Percentiles rank a stretch among this genome's conserved stretches.
phyloP scores from a whole-genome alignment of 768 basidiomycete genomes.

The Ephemerocybe angulata region DNA sequence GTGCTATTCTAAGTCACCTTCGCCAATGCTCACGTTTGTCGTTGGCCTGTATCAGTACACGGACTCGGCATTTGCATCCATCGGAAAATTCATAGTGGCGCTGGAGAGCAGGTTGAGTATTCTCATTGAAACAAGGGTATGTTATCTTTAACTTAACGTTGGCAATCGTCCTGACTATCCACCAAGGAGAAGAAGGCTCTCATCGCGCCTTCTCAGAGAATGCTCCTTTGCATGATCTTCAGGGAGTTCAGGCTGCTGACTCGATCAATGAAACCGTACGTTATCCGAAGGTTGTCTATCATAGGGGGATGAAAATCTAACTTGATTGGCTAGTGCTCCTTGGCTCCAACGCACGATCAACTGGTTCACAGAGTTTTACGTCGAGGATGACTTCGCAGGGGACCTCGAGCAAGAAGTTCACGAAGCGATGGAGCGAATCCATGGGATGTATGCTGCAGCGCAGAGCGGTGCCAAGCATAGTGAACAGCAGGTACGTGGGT shows the following conservation, averaged over 20 bases:
- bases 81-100: conserved; percentile 44
- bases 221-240: conserved; percentile 59
- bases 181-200: conserved; percentile 49
- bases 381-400: conserved; percentile 34
- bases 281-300: conserved; percentile 2
- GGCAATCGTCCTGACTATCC: neutral
- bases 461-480: conserved; percentile 41
- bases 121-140: conserved; percentile 56
- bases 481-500: conserved; percentile 36
- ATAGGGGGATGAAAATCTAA: neutral
- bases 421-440: conserved; percentile 39
- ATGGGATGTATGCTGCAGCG: conserved; percentile 49
- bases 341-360: conserved; percentile 43
- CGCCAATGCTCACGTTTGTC: neutral
- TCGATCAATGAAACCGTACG: conserved; percentile 61
- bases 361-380: conserved; percentile 41
- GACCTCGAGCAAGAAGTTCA: conserved; percentile 42
- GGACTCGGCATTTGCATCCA: conserved; percentile 29
- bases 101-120: conserved; percentile 56
- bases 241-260: conserved; percentile 61
- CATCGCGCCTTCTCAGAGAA: conserved; percentile 54
- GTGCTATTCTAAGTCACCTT: neutral
- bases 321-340: conserved; percentile 28
- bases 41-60: no score
- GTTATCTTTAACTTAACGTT: neutral